phyloP scores from a whole-genome alignment of 2,329 filamentous ascomycete species.

The Cordyceps javanica region DNA sequence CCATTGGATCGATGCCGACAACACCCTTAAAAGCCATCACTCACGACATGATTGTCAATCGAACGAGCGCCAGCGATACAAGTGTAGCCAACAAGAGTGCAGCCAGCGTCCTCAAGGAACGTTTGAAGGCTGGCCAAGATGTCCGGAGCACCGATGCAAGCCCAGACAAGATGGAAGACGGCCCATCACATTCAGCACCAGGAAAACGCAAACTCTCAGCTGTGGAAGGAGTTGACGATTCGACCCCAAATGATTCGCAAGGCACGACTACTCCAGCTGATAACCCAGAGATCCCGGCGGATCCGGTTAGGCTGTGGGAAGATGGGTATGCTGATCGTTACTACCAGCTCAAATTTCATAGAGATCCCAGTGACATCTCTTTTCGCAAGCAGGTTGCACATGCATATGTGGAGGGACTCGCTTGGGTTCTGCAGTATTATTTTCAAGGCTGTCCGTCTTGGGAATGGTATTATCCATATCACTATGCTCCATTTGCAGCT shows the following conservation, averaged over 20 bases:
- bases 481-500: conserved; percentile 94
- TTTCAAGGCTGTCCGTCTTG: conserved; percentile 97
- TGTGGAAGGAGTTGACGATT: conserved; percentile 56
- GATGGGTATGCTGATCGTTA: conserved; percentile 92
- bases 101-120: conserved; percentile 78
- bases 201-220: conserved; percentile 74
- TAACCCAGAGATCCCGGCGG: conserved; percentile 55
- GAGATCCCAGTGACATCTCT: conserved; percentile 70
- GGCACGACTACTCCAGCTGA: conserved; percentile 40
- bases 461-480: conserved; percentile 99
- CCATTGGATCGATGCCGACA: conserved; percentile 45
- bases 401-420: conserved; percentile 89
- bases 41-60: conserved; percentile 82
- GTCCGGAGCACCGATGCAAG: conserved; percentile 15
- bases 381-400: conserved; percentile 86
- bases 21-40: conserved; percentile 58
- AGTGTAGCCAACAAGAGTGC: conserved; percentile 91
- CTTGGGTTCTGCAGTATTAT: conserved; percentile 95
- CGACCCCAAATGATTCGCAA: conserved; percentile 49
- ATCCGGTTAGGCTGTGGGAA: conserved; percentile 89
- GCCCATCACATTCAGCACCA: conserved; percentile 40
- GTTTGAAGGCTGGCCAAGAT: conserved; percentile 50
- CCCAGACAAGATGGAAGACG: conserved; percentile 25
- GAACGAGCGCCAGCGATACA: conserved; percentile 57
- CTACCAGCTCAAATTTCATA: conserved; percentile 93